Conservation (phyloP, 306 rosid genomes). For the Citrullus amarus region DNA sequence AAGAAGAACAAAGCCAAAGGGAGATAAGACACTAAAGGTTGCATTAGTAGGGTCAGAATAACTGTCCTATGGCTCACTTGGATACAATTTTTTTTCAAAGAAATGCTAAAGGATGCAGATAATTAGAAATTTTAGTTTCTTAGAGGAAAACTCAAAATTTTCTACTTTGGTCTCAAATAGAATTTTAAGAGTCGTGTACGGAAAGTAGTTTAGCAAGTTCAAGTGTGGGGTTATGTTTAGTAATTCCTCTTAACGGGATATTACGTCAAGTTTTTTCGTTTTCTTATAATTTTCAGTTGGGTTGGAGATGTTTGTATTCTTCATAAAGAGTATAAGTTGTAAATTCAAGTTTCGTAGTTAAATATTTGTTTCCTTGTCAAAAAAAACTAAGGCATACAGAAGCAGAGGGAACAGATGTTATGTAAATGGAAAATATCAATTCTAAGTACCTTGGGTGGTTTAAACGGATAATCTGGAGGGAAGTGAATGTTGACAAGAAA, state of each 20-base stretch:
- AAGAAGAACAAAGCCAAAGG: background rate
- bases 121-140: background rate
- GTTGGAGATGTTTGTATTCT: background rate
- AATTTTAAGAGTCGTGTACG: background rate
- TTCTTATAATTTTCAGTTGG: background rate
- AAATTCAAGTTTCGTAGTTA: background rate
- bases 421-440: background rate
- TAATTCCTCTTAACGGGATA: background rate
- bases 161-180: background rate
- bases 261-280: background rate
- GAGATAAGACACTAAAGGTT: background rate
- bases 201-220: background rate
- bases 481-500: constrained; percentile 59
- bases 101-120: background rate
- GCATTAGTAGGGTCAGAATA: too few relatives aligned
- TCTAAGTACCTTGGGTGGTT: constrained; percentile 10
- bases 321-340: background rate
- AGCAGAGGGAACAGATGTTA: background rate
- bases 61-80: too few relatives aligned
- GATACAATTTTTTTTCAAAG: too few relatives aligned
- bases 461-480: constrained; percentile 20
- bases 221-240: background rate
- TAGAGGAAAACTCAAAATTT: background rate
- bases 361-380: background rate
- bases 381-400: background rate